Evolutionary conservation across 441 rosid genomes (phyloP), one percentile per base, ranked within the genome.

Genomic region (Syzygium malaccense): DNA sequence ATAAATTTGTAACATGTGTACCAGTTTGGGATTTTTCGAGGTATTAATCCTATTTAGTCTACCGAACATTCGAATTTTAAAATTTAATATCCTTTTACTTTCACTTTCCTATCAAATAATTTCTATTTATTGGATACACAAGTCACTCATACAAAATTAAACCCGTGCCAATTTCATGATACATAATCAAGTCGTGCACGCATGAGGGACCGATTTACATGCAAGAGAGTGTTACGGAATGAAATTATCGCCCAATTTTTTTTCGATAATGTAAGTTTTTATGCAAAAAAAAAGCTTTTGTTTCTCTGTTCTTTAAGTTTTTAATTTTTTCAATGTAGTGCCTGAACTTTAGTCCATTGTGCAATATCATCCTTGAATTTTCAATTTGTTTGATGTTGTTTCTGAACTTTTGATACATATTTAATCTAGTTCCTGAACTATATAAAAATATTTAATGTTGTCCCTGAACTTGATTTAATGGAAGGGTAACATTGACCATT

Each of bases 321-420:
- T 45, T 45, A 45, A 0, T 45, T 45, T 45, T 2, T 45, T 45
- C 1, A 45, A 45, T 45, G 48, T 45, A 1, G 48, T 45, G 7
- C 9, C 2, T 45, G 2, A 45, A 45, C 48, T 45, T 45, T 45
- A 45, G 0, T 1, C 48, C 2, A 45, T 0, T 45, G 2, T 45
- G 48, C 9, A 7, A 45, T 45, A 9, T 45, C 48, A 45, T 45
- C 9, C 8, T 0, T 7, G 48, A 7, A 45, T 1, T 45, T 45
- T 45, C 9, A 45, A 45, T 45, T 45, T 45, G 9, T 45, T 45
- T 1, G 48, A 45, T 45, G 2, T 7, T 45, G 2, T 45, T 9
- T 45, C 9, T 45, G 2, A 45, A 45, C 48, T 45, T 45, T 45
- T 45, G 9, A 45, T 45, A 7, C 0, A 7, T 45, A 8, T 45